A percentile compares a stretch with the other conserved stretches of the same genome.
Evolutionary conservation across 1,284 basidiomycete genomes (phyloP).

Genomic region (Boletus semigastroideus): DNA sequence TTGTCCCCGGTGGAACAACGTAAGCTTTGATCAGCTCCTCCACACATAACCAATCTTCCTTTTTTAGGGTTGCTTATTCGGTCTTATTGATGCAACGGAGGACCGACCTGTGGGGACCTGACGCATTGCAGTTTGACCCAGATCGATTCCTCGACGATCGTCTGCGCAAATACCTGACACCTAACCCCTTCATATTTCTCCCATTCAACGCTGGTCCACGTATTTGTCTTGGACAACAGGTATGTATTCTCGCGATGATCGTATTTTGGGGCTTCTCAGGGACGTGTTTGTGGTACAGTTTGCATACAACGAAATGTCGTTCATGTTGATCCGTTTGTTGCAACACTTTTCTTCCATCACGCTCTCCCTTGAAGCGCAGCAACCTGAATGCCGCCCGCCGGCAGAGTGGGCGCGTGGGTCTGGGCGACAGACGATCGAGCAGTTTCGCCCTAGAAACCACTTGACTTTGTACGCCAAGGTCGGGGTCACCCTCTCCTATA

Average conservation of each 20-base stretch:
- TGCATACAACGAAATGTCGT: slow-evolving; percentile 69
- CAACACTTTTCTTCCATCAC: slow-evolving; percentile 53
- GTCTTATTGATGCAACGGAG: slow-evolving; percentile 63
- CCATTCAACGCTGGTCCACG: slow-evolving; percentile 52
- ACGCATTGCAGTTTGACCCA: slow-evolving; percentile 49
- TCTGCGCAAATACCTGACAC: slow-evolving; percentile 28
- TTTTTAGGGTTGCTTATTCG: slow-evolving; percentile 46
- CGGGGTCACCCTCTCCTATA: neutral
- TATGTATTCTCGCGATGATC: slow-evolving; percentile 2
- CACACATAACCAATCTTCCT: neutral
- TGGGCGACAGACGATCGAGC: slow-evolving; percentile 48
- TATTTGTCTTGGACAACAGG: slow-evolving; percentile 46
- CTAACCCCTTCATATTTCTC: slow-evolving; percentile 46
- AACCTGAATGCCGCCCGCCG: slow-evolving; percentile 45
- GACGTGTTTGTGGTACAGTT: slow-evolving; percentile 40
- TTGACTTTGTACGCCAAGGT: slow-evolving; percentile 52
- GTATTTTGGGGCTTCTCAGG: neutral
- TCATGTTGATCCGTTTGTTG: slow-evolving; percentile 63
- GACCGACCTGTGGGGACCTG: slow-evolving; percentile 65
- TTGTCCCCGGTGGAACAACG: slow-evolving; percentile 53
- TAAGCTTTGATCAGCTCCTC: slow-evolving; percentile 23
- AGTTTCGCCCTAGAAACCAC: slow-evolving; percentile 50
- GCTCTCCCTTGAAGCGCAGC: slow-evolving; percentile 46
- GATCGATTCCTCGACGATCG: slow-evolving; percentile 48
- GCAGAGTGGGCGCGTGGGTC: slow-evolving; percentile 41